phyloP scores from a whole-genome alignment of 176 grass and related monocot genomes.

The Areca catechu region DNA sequence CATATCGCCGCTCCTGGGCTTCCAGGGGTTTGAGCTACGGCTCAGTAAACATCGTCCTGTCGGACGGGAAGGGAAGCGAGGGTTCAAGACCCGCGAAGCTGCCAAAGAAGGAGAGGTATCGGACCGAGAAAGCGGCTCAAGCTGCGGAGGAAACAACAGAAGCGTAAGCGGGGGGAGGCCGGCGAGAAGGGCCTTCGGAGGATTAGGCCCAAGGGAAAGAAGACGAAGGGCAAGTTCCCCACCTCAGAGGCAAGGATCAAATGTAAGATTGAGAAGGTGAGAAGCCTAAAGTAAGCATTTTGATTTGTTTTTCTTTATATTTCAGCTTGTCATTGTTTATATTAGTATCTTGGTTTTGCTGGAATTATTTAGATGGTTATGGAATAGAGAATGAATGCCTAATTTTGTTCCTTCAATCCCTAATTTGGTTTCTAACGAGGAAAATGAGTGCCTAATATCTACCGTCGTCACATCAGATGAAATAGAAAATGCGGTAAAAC shows the following conservation, averaged over 20 bases:
- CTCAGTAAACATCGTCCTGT: slow-evolving; percentile 61
- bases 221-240: slow-evolving; percentile 73
- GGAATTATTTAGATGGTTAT: no score
- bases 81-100: slow-evolving; percentile 75
- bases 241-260: slow-evolving; percentile 59
- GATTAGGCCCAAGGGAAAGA: slow-evolving; percentile 72
- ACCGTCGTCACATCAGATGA: no score
- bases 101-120: slow-evolving; percentile 48
- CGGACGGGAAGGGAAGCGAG: slow-evolving; percentile 63
- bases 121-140: slow-evolving; percentile 70
- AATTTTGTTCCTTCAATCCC: no score
- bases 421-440: no score
- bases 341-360: no score
- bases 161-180: slow-evolving; percentile 51
- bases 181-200: slow-evolving; percentile 71
- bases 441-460: no score
- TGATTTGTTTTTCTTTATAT: slow-evolving; percentile 2
- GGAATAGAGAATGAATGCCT: no score
- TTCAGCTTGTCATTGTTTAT: no score
- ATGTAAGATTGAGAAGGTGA: slow-evolving; percentile 92
- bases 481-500: no score
- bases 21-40: slow-evolving; percentile 41
- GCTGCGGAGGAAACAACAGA: slow-evolving; percentile 63
- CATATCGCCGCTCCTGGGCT: slow-evolving; percentile 17
- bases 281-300: not conserved